phyloP scores from a whole-genome alignment of 176 grass and related monocot genomes.

The Lolium rigidum region DNA sequence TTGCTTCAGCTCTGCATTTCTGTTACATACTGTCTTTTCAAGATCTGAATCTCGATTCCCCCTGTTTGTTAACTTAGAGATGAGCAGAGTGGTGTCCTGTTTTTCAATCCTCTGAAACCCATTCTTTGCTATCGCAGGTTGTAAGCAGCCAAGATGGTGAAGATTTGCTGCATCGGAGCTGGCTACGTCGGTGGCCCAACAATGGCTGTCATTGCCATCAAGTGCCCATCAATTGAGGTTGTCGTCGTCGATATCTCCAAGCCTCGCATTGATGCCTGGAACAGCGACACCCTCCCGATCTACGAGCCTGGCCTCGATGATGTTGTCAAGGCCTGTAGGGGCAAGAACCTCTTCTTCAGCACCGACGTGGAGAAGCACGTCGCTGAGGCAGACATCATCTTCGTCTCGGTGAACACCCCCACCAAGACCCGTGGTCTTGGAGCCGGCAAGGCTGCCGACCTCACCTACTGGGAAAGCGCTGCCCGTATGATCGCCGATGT shows the following conservation, averaged over 20 bases:
- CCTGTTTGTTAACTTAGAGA: neutral
- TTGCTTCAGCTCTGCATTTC: conserved; percentile 3
- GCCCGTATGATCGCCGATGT: conserved; percentile 94
- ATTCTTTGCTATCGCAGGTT: conserved; percentile 21
- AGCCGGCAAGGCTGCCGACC: conserved; percentile 89
- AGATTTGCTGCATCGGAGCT: conserved; percentile 96
- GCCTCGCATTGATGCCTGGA: conserved; percentile 86
- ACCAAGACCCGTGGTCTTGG: conserved; percentile 94
- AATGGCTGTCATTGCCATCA: conserved; percentile 91
- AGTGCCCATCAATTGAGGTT: conserved; percentile 80
- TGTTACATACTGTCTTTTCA: neutral
- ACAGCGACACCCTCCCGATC: conserved; percentile 85
- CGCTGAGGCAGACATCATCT: conserved; percentile 85
- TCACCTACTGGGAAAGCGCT: conserved; percentile 97
- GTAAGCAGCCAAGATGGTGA: conserved; percentile 74
- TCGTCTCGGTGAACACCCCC: conserved; percentile 88
- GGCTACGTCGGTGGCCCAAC: conserved; percentile 91
- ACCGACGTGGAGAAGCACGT: conserved; percentile 83
- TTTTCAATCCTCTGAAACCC: neutral
- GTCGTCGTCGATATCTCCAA: conserved; percentile 75
- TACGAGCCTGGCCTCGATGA: conserved; percentile 89
- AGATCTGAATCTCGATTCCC: conserved; percentile 33
- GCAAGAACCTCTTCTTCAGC: conserved; percentile 92
- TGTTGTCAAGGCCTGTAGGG: conserved; percentile 81
- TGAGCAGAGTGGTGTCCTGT: neutral